These are phyloP conservation scores for Logfia minima DNA, from an alignment of 129 eudicot genomes.

Conservation along the genomic window DNA sequence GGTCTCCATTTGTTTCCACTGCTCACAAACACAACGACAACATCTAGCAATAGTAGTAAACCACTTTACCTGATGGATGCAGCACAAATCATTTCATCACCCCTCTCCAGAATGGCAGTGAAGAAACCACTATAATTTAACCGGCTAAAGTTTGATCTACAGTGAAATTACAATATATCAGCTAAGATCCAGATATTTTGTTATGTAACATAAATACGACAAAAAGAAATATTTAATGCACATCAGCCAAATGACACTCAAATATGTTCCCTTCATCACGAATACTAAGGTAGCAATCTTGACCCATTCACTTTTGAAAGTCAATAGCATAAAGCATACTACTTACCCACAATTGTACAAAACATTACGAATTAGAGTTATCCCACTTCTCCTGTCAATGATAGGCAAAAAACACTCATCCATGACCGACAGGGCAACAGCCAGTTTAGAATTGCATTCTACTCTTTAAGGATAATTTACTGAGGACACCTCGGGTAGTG, in stretches of 20 bases:
- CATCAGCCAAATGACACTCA: not conserved
- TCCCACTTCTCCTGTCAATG: constrained; percentile 80
- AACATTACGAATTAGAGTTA: constrained; percentile 74
- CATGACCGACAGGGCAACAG: constrained; percentile 78
- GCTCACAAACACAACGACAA: not conserved
- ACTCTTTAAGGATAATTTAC: constrained; percentile 56
- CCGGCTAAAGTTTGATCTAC: constrained; percentile 80
- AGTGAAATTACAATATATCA: constrained; percentile 15
- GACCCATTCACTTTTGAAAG: not conserved
- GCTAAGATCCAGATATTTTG: not conserved
- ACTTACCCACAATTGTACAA: constrained; percentile 93
- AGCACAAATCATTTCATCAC: constrained; percentile 85
- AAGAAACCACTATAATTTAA: constrained; percentile 71
- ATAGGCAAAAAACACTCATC: constrained; percentile 93
- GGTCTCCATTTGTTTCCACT: not conserved
- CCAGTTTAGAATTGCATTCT: constrained; percentile 89
- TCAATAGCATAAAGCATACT: not conserved
- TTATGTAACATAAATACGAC: not conserved
- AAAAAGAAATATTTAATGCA: not conserved
- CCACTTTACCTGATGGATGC: constrained; percentile 80
- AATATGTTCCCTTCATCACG: not conserved
- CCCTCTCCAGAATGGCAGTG: constrained; percentile 79
- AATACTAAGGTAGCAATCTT: not conserved
- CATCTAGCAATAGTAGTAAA: not conserved
- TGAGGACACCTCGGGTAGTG: constrained; percentile 44